Evolutionary conservation across 352 stramenopile genomes (phyloP).

Genomic region (Thraustotheca clavata): DNA sequence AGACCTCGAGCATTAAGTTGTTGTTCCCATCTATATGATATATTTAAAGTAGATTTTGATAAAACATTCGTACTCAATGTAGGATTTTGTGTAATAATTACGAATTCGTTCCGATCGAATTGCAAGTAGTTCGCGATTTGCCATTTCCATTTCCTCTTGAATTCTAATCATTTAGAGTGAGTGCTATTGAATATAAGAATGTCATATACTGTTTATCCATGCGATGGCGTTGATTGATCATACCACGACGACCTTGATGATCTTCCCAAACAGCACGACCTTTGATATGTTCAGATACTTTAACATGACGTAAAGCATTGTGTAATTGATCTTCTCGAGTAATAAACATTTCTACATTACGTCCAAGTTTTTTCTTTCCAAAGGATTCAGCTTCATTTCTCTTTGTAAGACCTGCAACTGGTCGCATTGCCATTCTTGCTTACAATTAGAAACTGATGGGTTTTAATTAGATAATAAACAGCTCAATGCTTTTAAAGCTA

Average conservation of each 20-base stretch:
- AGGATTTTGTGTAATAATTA: slow-evolving; percentile 69
- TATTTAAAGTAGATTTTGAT: not conserved
- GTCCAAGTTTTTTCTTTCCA: slow-evolving; percentile 35
- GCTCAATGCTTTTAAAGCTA: too few relatives aligned
- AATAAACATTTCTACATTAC: slow-evolving; percentile 72
- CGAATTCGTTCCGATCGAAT: slow-evolving; percentile 56
- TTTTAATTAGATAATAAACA: too few relatives aligned
- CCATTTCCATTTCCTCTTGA: slow-evolving; percentile 58
- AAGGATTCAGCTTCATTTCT: slow-evolving; percentile 9
- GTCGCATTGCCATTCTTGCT: slow-evolving; percentile 11
- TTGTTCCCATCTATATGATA: slow-evolving; percentile 43
- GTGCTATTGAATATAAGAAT: not conserved
- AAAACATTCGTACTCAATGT: slow-evolving; percentile 39
- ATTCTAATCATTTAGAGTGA: slow-evolving; percentile 28
- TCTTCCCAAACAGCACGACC: slow-evolving; percentile 63
- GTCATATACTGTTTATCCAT: slow-evolving; percentile 45
- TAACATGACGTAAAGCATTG: slow-evolving; percentile 46
- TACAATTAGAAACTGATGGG: too few relatives aligned
- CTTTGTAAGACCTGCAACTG: slow-evolving; percentile 10
- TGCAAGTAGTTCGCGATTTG: slow-evolving; percentile 62
- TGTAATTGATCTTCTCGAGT: slow-evolving; percentile 63
- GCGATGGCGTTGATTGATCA: slow-evolving; percentile 40
- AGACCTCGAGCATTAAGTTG: slow-evolving; percentile 58
- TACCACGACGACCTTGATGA: slow-evolving; percentile 52
- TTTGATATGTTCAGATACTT: slow-evolving; percentile 37